Evolutionary conservation across 169 alveolate species (phyloP), one percentile per base, ranked within the genome.

Genomic region (Eimeria praecox): DNA sequence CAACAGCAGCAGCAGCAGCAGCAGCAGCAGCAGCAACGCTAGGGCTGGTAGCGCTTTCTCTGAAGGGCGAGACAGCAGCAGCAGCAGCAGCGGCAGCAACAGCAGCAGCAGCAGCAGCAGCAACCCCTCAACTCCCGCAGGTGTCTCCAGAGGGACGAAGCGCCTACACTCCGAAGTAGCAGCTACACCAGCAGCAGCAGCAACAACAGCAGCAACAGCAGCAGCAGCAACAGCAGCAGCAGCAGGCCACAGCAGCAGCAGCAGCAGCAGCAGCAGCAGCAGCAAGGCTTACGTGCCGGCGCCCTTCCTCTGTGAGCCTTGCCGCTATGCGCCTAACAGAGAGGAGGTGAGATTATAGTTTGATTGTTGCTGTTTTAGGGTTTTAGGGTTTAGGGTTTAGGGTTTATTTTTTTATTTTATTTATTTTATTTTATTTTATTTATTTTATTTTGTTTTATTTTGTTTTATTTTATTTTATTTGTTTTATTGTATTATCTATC

Each of bases 21-120:
- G 73, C 66, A 46, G 94, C 46, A 56, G 83, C 54, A 62, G 94
- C 64, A 46, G 92, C 69, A 85, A 77, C 20, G 66, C 24, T 20
- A 83, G 77, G 33, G 52, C 69, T 20, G 44, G 49, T 16, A n/a
- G 42, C 77, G 54, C 73, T 30, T 42, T 33, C 0, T 62, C 64
- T 18, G 66, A 66, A 4, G 73, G 87, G 87, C 40, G 54, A n/a
- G 82, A 66, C 94, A 42, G 87, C 94, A 44, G 87, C 87, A 44
- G 82, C 77, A 56, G 83, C 83, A 18, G 87, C 86, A 89, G 66
- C 86, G 66, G 66, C 94, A n/a, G 59, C 69, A 66, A 52, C 87
- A 69, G 87, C 66, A 27, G 56, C 83, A 64, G 94, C 78, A 77
- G 87, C 87, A 77, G 62, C 87, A 77, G 87, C 87, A 77, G 35